Percentiles rank a stretch among this genome's conserved stretches.
Conservation (phyloP, 192 early-diverging fungal genomes). For the Coemansia sp. region DNA sequence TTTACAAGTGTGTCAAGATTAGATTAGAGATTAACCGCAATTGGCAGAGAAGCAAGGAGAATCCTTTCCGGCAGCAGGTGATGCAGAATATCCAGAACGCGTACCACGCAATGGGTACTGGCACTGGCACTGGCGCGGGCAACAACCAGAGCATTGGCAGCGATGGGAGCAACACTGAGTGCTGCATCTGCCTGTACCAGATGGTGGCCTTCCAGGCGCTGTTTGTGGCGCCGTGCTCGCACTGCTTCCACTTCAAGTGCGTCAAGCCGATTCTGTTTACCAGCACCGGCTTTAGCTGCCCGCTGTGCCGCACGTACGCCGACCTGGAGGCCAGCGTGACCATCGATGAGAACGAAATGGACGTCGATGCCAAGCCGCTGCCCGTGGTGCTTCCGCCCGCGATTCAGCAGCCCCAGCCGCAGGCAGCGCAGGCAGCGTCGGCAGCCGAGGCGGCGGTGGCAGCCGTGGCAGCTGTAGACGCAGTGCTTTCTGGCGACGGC, state of each 20-base stretch:
- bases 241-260: slow-evolving; percentile 93
- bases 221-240: slow-evolving; percentile 90
- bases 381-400: slow-evolving; percentile 26
- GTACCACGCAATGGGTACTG: slow-evolving; percentile 22
- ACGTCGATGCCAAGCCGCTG: slow-evolving; percentile 33
- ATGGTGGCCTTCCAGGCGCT: slow-evolving; percentile 87
- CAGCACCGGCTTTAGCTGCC: slow-evolving; percentile 80
- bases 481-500: slow-evolving; percentile 29
- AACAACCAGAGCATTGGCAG: slow-evolving; percentile 38
- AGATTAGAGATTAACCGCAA: slow-evolving; percentile 72
- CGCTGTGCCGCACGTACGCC: slow-evolving; percentile 88
- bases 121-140: slow-evolving; percentile 19
- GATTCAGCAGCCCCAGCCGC: slow-evolving; percentile 20
- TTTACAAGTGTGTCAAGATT: slow-evolving; percentile 93
- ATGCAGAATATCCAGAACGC: slow-evolving; percentile 55
- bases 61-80: slow-evolving; percentile 60
- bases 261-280: slow-evolving; percentile 76
- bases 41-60: slow-evolving; percentile 63
- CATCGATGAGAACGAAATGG: slow-evolving; percentile 54
- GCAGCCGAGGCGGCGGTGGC: slow-evolving; percentile 11
- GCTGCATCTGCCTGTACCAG: slow-evolving; percentile 88
- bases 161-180: slow-evolving; percentile 57
- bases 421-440: slow-evolving; percentile 11
- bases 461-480: slow-evolving; percentile 33
- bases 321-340: slow-evolving; percentile 81